Conservation (phyloP, 1,284 basidiomycete species). For the Phellopilus nigrolimitatus region DNA sequence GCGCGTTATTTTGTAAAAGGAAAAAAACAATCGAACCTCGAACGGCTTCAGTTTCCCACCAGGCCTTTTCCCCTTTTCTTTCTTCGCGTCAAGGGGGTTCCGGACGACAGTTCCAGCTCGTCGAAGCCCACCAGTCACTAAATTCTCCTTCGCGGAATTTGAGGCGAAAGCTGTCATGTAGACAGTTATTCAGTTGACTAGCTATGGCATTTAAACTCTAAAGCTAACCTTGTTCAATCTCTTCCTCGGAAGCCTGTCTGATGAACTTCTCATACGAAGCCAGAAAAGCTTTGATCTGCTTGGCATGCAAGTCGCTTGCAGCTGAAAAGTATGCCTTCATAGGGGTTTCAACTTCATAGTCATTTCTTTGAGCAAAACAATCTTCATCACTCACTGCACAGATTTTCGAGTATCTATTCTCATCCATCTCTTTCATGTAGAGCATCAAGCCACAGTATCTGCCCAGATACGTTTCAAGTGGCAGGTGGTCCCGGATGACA, state of each 20-base stretch:
- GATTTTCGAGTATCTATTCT: slow-evolving; percentile 74
- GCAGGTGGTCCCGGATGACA: slow-evolving; percentile 56
- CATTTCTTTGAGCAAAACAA: slow-evolving; percentile 11
- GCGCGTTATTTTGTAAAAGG: slow-evolving; percentile 4
- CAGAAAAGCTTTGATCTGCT: slow-evolving; percentile 76
- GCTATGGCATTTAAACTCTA: not conserved
- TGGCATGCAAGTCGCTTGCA: slow-evolving; percentile 73
- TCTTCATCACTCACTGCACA: slow-evolving; percentile 64
- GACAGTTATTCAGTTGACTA: slow-evolving; percentile 4
- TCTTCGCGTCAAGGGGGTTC: slow-evolving; percentile 59
- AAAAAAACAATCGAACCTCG: slow-evolving; percentile 43
- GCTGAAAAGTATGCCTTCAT: slow-evolving; percentile 83
- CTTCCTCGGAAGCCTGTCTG: slow-evolving; percentile 68
- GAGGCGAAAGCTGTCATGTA: slow-evolving; percentile 37
- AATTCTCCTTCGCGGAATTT: slow-evolving; percentile 36
- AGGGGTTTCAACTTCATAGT: not conserved
- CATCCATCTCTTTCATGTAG: slow-evolving; percentile 95
- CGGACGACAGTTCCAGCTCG: slow-evolving; percentile 74
- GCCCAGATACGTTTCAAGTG: slow-evolving; percentile 79
- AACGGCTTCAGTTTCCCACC: slow-evolving; percentile 61
- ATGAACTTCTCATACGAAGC: slow-evolving; percentile 54
- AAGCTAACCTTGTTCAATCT: slow-evolving; percentile 55
- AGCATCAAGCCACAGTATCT: slow-evolving; percentile 88
- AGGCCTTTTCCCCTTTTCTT: slow-evolving; percentile 44
- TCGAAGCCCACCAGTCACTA: slow-evolving; percentile 54